Evolutionary conservation across 805 yeast genomes (phyloP).

Genomic region (Nakazawaea siamensis): DNA sequence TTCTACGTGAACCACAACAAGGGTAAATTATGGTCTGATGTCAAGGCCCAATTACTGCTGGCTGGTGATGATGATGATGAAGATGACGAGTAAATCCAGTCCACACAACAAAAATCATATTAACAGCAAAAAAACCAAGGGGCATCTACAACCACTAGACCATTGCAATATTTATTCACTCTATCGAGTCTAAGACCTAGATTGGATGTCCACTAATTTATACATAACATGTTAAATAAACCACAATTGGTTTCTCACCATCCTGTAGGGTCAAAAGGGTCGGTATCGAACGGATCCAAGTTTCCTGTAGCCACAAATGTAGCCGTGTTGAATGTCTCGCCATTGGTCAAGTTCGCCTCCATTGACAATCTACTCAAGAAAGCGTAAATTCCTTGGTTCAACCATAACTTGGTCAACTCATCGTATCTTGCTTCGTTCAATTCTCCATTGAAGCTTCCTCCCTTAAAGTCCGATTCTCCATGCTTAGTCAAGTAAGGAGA

Average conservation of each 20-base stretch:
- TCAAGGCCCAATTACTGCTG: conserved; percentile 48
- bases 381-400: conserved; percentile 49
- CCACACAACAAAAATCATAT: neutral
- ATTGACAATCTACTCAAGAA: conserved; percentile 37
- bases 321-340: no score
- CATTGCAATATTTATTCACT: no score
- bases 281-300: no score
- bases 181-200: no score
- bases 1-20: conserved; percentile 76
- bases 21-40: conserved; percentile 83
- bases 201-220: no score
- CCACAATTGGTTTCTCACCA: no score
- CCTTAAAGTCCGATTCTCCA: conserved; percentile 62
- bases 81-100: conserved; percentile 29
- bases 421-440: conserved; percentile 46
- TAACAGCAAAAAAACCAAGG: neutral
- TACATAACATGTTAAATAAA: no score
- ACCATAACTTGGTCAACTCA: conserved; percentile 51
- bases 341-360: no score
- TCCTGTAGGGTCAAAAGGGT: no score
- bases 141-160: no score
- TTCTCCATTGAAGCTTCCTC: conserved; percentile 43
- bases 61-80: conserved; percentile 55
- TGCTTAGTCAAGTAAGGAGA: conserved; percentile 68
- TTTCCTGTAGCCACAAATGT: no score